These are phyloP conservation scores for Cladosporium sp. DNA, from an alignment of 2,329 filamentous ascomycete species.

Conservation along the genomic window DNA sequence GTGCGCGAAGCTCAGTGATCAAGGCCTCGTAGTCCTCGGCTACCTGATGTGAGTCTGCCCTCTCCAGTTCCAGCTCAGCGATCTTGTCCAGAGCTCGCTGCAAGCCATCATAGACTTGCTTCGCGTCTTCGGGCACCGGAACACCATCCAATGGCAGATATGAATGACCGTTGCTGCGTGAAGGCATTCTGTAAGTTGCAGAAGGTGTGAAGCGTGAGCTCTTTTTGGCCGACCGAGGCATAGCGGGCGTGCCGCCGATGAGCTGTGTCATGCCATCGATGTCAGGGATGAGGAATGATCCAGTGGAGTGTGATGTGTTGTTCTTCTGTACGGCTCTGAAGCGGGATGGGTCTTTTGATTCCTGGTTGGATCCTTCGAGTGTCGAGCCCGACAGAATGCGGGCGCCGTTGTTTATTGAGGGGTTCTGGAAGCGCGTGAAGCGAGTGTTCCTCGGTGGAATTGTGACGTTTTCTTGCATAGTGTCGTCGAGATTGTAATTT, in stretches of 20 bases:
- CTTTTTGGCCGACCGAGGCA: slow-evolving; percentile 42
- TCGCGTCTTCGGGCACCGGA: slow-evolving; percentile 61
- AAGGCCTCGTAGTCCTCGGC: slow-evolving; percentile 61
- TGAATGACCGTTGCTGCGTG: slow-evolving; percentile 34
- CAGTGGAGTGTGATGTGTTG: not conserved
- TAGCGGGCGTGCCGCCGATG: slow-evolving; percentile 59
- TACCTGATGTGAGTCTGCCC: slow-evolving; percentile 54
- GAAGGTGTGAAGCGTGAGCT: slow-evolving; percentile 54
- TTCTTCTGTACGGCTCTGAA: slow-evolving; percentile 19
- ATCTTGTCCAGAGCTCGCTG: slow-evolving; percentile 60
- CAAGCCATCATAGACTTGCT: slow-evolving; percentile 62
- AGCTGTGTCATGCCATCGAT: slow-evolving; percentile 62
- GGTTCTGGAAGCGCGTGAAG: slow-evolving; percentile 43
- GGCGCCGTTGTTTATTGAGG: slow-evolving; percentile 9
- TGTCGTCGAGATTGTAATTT: slow-evolving; percentile 30
- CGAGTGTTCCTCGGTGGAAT: slow-evolving; percentile 49
- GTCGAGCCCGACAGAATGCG: slow-evolving; percentile 18
- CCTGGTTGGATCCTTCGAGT: slow-evolving; percentile 16
- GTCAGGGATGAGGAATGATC: slow-evolving; percentile 61
- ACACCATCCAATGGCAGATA: slow-evolving; percentile 55
- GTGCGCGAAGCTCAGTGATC: slow-evolving; percentile 53
- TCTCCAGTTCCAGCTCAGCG: slow-evolving; percentile 56
- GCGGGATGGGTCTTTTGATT: slow-evolving; percentile 18
- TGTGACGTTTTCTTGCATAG: slow-evolving; percentile 40
- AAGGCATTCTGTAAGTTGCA: slow-evolving; percentile 36